Evolutionary conservation across 345 rosid genomes (phyloP), one percentile per base, ranked within the genome.

Genomic region (Moricandia arvensis): DNA sequence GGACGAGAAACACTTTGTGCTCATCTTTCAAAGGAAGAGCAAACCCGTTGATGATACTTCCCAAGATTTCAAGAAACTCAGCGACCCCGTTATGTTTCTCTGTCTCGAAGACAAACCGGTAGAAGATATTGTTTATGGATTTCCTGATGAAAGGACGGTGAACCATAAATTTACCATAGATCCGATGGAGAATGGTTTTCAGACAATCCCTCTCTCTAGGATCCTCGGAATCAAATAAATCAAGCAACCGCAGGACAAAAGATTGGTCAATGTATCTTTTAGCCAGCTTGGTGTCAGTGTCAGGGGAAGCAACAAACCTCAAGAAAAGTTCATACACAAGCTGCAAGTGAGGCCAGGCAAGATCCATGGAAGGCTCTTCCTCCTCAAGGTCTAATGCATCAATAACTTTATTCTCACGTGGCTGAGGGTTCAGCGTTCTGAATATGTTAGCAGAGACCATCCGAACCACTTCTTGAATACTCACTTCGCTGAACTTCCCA

Each of bases 261-360:
- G 87, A 80, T 74, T 87, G 94, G 79, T 89, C 91, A 4, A 89
- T 53, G 37, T 86, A 86, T 80, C 89, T 83, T 79, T 87, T 89
- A 3, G 91, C 91, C 80, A 89, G 62, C 78, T 86, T 89, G 21
- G 90, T 87, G 73, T 90, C 96, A 24, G 88, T 86, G 65, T 90
- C 96, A 1, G 96, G 85, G 0, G 96, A 90, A 62, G 90, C 89
- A 71, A 89, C 83, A 60, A 87, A 86, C 79, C 91, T 87, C 76
- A 89, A 74, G 81, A 89, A 81, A 82, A 87, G 82, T 78, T 89
- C 95, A 55, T 87, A 87, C 47, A 86, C 90, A 74, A 86, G 84
- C 75, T 89, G 95, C 84, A 89, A 78, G 60, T 89, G 95, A 73
- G 91, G 88, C 95, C 95, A 89, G 12, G 90, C 87, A 33, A 86